A percentile compares a stretch with the other conserved stretches of the same genome.
phyloP scores from a whole-genome alignment of 164 flowering plant genomes.

The Liriodendron chinense region DNA sequence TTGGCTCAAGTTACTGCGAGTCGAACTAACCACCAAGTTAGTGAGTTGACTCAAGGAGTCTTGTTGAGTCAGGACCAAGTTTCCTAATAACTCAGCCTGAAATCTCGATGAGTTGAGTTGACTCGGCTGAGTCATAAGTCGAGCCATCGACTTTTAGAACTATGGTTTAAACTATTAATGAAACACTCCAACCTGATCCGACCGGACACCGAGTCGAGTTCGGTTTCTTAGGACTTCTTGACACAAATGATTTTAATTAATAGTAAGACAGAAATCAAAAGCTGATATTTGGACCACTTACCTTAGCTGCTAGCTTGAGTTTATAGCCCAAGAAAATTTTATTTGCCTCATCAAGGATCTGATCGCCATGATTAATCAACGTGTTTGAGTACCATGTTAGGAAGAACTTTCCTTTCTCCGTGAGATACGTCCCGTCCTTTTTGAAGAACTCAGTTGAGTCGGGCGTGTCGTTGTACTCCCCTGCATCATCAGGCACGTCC shows the following conservation, averaged over 20 bases:
- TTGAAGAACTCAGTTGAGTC: conserved; percentile 57
- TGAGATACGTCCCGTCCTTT: conserved; percentile 55
- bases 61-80: too few relatives aligned
- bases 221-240: too few relatives aligned
- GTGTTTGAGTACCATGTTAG: conserved; percentile 81
- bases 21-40: too few relatives aligned
- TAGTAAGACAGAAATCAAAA: background rate
- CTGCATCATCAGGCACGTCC: conserved; percentile 78
- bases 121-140: too few relatives aligned
- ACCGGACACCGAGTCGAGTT: too few relatives aligned
- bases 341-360: conserved; percentile 82
- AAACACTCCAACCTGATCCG: too few relatives aligned
- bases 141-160: too few relatives aligned
- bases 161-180: too few relatives aligned
- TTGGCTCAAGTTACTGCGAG: too few relatives aligned
- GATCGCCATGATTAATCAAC: conserved; percentile 74
- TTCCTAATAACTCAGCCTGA: too few relatives aligned
- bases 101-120: too few relatives aligned
- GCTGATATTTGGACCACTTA: conserved; percentile 16
- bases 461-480: conserved; percentile 73
- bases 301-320: conserved; percentile 77
- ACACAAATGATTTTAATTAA: background rate
- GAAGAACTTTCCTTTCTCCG: conserved; percentile 81
- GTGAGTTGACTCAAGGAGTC: too few relatives aligned
- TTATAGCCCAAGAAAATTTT: conserved; percentile 58